A percentile compares a stretch with the other conserved stretches of the same genome.
Conservation (phyloP, 2,329 filamentous ascomycete genomes). For the Pestalotiopsis sp. region DNA sequence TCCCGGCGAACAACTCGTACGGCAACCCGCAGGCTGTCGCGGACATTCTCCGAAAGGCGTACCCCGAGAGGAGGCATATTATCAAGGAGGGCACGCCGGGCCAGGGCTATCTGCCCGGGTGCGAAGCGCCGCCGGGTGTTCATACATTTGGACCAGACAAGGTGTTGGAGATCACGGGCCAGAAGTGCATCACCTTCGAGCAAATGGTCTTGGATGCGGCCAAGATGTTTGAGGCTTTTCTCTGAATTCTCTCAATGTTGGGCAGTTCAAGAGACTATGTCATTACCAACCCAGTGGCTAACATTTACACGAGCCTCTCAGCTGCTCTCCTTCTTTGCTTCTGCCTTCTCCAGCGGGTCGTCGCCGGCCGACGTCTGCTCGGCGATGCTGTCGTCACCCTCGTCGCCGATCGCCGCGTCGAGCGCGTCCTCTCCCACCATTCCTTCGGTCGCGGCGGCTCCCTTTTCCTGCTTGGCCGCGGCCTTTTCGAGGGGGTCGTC, state of each 20-base stretch:
- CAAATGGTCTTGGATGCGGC: slow-evolving; percentile 1
- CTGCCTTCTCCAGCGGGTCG: slow-evolving; percentile 10
- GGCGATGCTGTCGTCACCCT: slow-evolving; percentile 1
- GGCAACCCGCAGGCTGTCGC: not conserved
- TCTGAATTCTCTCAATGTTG: not conserved
- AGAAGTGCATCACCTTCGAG: not conserved
- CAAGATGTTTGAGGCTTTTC: slow-evolving; percentile 7
- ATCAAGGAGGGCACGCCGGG: slow-evolving; percentile 4
- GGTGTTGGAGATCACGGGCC: not conserved
- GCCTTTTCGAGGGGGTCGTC: slow-evolving; percentile 12
- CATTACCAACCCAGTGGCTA: too few species aligned
- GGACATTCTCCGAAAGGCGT: slow-evolving; percentile 1
- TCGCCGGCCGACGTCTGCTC: slow-evolving; percentile 8
- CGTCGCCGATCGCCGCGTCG: slow-evolving; percentile 11
- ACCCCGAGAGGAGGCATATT: not conserved
- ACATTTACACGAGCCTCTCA: not conserved
- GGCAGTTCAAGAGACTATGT: not conserved
- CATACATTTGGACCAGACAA: not conserved
- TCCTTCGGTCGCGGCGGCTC: not conserved
- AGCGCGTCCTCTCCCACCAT: slow-evolving; percentile 10
- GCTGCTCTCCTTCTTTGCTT: slow-evolving; percentile 8
- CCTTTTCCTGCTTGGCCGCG: slow-evolving; percentile 5
- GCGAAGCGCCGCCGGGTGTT: not conserved
- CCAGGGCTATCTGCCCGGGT: not conserved
- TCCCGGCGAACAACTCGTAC: not conserved